Evolutionary conservation across 495 filamentous ascomycete genomes (phyloP).

Genomic region (Neurospora sp.): DNA sequence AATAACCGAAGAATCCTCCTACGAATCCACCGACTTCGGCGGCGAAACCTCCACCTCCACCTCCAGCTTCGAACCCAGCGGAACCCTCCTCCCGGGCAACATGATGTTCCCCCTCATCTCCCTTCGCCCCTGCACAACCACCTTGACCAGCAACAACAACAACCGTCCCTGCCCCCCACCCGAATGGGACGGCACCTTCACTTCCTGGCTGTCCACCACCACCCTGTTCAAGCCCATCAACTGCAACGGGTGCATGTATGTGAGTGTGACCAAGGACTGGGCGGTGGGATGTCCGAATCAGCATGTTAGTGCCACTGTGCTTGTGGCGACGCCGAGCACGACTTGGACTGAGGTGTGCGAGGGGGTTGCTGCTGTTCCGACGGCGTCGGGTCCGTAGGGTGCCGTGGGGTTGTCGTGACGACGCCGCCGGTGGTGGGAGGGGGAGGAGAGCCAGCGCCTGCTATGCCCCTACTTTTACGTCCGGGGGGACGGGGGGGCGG

Average conservation of each 20-base stretch:
- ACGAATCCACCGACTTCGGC: neutral
- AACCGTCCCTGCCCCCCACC: constrained; percentile 8
- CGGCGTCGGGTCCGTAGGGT: too few relatives aligned
- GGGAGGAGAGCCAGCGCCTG: neutral
- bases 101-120: neutral
- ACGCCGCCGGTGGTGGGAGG: too few relatives aligned
- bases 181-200: constrained; percentile 18
- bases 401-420: neutral
- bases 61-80: neutral
- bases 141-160: constrained; percentile 2
- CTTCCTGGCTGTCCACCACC: constrained; percentile 20
- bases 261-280: constrained; percentile 7
- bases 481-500: too few relatives aligned
- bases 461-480: neutral
- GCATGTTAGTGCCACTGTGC: constrained; percentile 8
- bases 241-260: constrained; percentile 21
- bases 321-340: constrained; percentile 10
- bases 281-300: constrained; percentile 18
- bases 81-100: too few relatives aligned
- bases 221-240: constrained; percentile 12
- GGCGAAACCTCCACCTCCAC: neutral
- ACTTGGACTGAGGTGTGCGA: constrained; percentile 20
- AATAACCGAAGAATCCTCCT: neutral
- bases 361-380: neutral
- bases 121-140: constrained; percentile 16